These are phyloP conservation scores for Clitopilus passeckerianus DNA, from an alignment of 768 basidiomycete genomes.

Conservation along the genomic window DNA sequence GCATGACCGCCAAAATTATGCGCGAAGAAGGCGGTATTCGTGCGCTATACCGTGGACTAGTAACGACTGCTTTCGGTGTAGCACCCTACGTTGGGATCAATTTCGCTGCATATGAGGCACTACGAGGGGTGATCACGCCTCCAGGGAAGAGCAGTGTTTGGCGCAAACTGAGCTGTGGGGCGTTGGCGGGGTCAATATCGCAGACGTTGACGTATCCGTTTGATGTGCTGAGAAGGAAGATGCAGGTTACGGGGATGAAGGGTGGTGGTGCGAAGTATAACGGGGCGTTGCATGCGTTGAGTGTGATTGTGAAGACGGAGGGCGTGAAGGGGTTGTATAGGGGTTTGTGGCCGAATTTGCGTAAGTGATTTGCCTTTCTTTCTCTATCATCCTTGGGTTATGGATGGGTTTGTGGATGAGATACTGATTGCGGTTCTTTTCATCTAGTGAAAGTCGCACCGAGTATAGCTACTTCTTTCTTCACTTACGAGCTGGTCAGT, in stretches of 20 bases:
- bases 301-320: slow-evolving; percentile 64
- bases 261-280: slow-evolving; percentile 62
- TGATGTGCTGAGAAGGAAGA: slow-evolving; percentile 91
- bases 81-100: slow-evolving; percentile 91
- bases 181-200: slow-evolving; percentile 86
- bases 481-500: slow-evolving; percentile 69
- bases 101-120: slow-evolving; percentile 88
- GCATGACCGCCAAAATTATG: slow-evolving; percentile 90
- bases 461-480: slow-evolving; percentile 83
- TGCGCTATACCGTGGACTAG: slow-evolving; percentile 81
- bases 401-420: slow-evolving; percentile 5
- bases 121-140: slow-evolving; percentile 73
- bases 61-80: slow-evolving; percentile 83
- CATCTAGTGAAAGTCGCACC: slow-evolving; percentile 82
- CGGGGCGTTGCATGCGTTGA: slow-evolving; percentile 77
- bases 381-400: neutral
- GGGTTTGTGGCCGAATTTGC: slow-evolving; percentile 84
- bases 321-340: slow-evolving; percentile 77
- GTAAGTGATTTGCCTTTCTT: slow-evolving; percentile 37
- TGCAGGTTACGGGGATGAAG: slow-evolving; percentile 88
- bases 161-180: slow-evolving; percentile 81
- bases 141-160: slow-evolving; percentile 66
- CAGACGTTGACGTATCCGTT: slow-evolving; percentile 96
- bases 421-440: slow-evolving; percentile 1
- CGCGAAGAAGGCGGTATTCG: slow-evolving; percentile 88